A percentile compares a stretch with the other conserved stretches of the same genome.
These are phyloP conservation scores for Corymbia citriodora DNA, from an alignment of 441 rosid genomes.

Conservation along the genomic window DNA sequence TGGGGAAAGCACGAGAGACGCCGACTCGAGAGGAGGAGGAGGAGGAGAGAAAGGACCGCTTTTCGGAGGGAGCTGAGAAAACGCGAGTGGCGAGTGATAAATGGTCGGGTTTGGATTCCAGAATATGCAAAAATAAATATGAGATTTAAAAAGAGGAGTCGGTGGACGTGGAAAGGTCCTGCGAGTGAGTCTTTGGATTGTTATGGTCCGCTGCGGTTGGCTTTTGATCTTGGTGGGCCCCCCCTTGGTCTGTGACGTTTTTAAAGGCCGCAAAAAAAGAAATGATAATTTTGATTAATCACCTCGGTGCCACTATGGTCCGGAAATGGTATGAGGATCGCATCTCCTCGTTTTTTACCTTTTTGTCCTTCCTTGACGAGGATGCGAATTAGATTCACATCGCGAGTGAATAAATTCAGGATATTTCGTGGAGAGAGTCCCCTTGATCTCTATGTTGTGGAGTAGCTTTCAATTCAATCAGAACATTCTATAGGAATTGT, in stretches of 20 bases:
- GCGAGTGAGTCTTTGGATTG: background rate
- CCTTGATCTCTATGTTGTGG: rapidly evolving
- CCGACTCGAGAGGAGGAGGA: background rate
- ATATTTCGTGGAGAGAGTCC: background rate
- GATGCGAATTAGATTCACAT: background rate
- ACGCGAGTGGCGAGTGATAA: background rate
- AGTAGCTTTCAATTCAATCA: rapidly evolving
- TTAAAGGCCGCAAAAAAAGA: background rate
- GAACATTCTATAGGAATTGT: rapidly evolving
- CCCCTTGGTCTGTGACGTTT: background rate
- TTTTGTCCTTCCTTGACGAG: background rate
- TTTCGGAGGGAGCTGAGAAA: background rate
- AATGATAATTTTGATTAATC: background rate
- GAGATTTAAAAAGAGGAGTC: rapidly evolving
- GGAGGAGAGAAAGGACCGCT: background rate
- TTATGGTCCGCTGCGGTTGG: background rate
- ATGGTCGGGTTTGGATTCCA: background rate
- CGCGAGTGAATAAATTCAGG: background rate
- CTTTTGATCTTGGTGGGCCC: background rate
- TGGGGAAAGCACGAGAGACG: background rate
- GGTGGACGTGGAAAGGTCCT: background rate
- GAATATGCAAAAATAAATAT: background rate
- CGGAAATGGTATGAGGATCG: background rate
- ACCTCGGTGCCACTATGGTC: background rate
- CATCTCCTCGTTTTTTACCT: background rate